These are phyloP conservation scores for Fusarium camptoceras DNA, from an alignment of 2,329 filamentous ascomycete genomes.

Conservation along the genomic window DNA sequence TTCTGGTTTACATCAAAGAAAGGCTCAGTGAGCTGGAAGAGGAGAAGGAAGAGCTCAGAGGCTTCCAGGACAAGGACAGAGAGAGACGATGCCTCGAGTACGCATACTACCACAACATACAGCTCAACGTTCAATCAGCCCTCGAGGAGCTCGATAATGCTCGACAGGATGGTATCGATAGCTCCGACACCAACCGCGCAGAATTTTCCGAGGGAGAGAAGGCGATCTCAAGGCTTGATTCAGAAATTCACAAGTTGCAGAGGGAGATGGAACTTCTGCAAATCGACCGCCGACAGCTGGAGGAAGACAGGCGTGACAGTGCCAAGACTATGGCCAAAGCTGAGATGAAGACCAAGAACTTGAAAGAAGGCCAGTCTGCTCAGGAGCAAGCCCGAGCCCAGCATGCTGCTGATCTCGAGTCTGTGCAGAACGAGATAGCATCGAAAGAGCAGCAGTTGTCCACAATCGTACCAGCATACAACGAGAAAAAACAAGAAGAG, in stretches of 20 bases:
- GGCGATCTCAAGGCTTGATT: slow-evolving; percentile 80
- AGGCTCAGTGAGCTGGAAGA: slow-evolving; percentile 90
- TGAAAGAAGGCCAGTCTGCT: slow-evolving; percentile 84
- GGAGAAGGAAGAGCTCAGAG: slow-evolving; percentile 94
- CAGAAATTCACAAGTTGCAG: slow-evolving; percentile 81
- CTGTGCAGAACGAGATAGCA: slow-evolving; percentile 79
- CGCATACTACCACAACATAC: slow-evolving; percentile 91
- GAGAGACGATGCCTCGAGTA: slow-evolving; percentile 94
- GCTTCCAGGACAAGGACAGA: slow-evolving; percentile 93
- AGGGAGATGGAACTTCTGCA: slow-evolving; percentile 86
- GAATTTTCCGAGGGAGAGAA: slow-evolving; percentile 83
- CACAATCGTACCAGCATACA: slow-evolving; percentile 81
- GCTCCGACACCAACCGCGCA: slow-evolving; percentile 82
- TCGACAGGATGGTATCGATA: slow-evolving; percentile 84
- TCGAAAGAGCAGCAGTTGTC: slow-evolving; percentile 81
- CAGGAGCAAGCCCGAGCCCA: slow-evolving; percentile 78
- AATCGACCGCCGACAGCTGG: slow-evolving; percentile 86
- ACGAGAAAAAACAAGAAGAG: slow-evolving; percentile 78
- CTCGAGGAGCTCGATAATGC: slow-evolving; percentile 86
- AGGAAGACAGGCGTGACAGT: slow-evolving; percentile 87
- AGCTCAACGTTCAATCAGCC: slow-evolving; percentile 79
- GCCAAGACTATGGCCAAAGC: slow-evolving; percentile 84
- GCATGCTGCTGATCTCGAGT: slow-evolving; percentile 77
- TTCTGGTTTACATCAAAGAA: slow-evolving; percentile 91
- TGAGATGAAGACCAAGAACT: slow-evolving; percentile 84